These are phyloP conservation scores for Rhizoctonia solani DNA, from an alignment of 1,284 basidiomycete genomes.

Conservation along the genomic window DNA sequence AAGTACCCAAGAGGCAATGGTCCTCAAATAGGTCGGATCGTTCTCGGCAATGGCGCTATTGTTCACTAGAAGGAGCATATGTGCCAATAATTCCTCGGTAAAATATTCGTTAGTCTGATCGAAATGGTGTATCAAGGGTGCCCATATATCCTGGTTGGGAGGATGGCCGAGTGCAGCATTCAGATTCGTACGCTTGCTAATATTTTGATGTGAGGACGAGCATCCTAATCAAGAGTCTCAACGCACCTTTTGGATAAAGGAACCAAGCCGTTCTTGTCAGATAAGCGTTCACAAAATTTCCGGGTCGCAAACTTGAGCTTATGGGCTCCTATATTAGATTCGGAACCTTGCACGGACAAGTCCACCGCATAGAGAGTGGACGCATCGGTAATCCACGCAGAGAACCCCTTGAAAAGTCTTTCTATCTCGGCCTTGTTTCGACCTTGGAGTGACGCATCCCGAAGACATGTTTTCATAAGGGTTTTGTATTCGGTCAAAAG, in stretches of 20 bases:
- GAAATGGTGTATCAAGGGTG: constrained; percentile 68
- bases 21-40: constrained; percentile 57
- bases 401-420: constrained; percentile 57
- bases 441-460: constrained; percentile 63
- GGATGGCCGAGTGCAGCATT: constrained; percentile 55
- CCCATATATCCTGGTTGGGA: constrained; percentile 66
- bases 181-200: constrained; percentile 64
- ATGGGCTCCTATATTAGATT: constrained; percentile 43
- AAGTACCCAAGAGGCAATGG: constrained; percentile 66
- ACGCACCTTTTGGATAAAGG: constrained; percentile 78
- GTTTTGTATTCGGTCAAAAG: constrained; percentile 70
- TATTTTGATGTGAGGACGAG: constrained; percentile 35
- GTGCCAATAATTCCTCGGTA: constrained; percentile 55
- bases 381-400: constrained; percentile 74
- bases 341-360: constrained; percentile 41
- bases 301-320: constrained; percentile 63
- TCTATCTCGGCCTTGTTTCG: constrained; percentile 58
- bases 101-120: constrained; percentile 61
- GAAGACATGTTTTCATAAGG: constrained; percentile 61
- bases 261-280: constrained; percentile 69
- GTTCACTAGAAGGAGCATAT: constrained; percentile 49
- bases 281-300: constrained; percentile 62
- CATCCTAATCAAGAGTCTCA: neutral
- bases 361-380: constrained; percentile 56
- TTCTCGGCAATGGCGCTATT: constrained; percentile 33